Conservation (phyloP, 129 eudicot genomes). For the Solidago caesia region DNA sequence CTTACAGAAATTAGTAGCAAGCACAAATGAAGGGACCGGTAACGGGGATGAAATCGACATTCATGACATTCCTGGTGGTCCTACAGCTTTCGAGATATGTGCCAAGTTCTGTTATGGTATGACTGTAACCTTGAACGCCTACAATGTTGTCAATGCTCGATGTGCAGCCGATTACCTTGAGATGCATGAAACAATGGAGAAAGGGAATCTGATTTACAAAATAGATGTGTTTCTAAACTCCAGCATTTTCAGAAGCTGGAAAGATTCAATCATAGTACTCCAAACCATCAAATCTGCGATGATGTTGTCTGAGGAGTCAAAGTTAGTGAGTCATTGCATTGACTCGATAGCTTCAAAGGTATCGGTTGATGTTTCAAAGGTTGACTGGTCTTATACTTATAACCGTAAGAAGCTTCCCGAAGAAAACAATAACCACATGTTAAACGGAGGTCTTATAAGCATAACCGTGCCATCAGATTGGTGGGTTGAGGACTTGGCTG, state of each 20-base stretch:
- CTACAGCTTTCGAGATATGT: conserved; percentile 76
- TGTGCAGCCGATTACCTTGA: conserved; percentile 95
- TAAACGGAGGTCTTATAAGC: conserved; percentile 50
- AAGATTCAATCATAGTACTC: conserved; percentile 86
- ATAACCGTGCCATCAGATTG: conserved; percentile 78
- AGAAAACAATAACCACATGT: conserved; percentile 58
- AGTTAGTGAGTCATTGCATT: conserved; percentile 61
- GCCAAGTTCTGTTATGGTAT: conserved; percentile 96
- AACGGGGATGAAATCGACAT: conserved; percentile 57
- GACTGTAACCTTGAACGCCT: conserved; percentile 85
- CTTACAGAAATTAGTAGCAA: conserved; percentile 65
- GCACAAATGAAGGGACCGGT: conserved; percentile 49
- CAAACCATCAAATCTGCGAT: conserved; percentile 62
- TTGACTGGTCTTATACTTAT: conserved; percentile 87
- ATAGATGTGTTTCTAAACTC: conserved; percentile 80
- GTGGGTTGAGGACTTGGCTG: conserved; percentile 98
- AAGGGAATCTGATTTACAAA: conserved; percentile 86
- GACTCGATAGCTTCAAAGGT: conserved; percentile 82
- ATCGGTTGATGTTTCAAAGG: conserved; percentile 64
- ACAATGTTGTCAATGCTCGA: conserved; percentile 70
- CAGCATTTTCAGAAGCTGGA: conserved; percentile 88
- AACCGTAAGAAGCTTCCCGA: conserved; percentile 77
- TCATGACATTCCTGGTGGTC: conserved; percentile 86
- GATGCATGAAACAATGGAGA: conserved; percentile 83
- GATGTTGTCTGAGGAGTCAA: conserved; percentile 71